phyloP scores from a whole-genome alignment of 192 early-diverging fungal genomes.

The Podila epigama region DNA sequence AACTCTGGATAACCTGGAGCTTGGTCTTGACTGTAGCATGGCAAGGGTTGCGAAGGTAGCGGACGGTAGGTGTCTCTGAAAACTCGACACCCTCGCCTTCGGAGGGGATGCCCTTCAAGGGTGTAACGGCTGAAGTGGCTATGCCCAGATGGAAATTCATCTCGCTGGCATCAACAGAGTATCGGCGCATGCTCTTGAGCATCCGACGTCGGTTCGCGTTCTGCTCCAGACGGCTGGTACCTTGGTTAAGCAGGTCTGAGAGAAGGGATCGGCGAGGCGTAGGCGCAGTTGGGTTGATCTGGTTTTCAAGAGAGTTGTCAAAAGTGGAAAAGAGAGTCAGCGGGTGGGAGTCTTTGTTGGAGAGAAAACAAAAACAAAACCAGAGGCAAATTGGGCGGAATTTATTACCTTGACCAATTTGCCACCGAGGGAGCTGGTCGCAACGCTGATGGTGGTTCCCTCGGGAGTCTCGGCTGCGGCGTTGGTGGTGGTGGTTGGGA shows the following conservation, averaged over 20 bases:
- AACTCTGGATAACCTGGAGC: constrained; percentile 15
- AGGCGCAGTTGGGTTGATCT: constrained; percentile 27
- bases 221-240: constrained; percentile 29
- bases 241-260: constrained; percentile 38
- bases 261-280: constrained; percentile 36
- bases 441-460: constrained; percentile 18
- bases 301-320: neutral
- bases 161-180: constrained; percentile 42
- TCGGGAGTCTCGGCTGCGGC: constrained; percentile 10
- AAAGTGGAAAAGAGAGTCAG: neutral
- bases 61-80: constrained; percentile 25
- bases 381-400: too few relatives aligned
- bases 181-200: constrained; percentile 47
- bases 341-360: constrained; percentile 1
- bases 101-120: constrained; percentile 34
- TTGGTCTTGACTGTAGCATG: constrained; percentile 43
- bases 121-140: constrained; percentile 11
- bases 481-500: neutral
- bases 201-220: constrained; percentile 38
- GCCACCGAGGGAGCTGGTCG: constrained; percentile 29
- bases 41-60: constrained; percentile 40
- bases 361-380: neutral
- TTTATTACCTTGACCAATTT: constrained; percentile 34
- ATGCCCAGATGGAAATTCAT: constrained; percentile 31
- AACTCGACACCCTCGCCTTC: constrained; percentile 29